These are phyloP conservation scores for Saccharata proteae DNA, from an alignment of 2,329 filamentous ascomycete species.

Conservation along the genomic window DNA sequence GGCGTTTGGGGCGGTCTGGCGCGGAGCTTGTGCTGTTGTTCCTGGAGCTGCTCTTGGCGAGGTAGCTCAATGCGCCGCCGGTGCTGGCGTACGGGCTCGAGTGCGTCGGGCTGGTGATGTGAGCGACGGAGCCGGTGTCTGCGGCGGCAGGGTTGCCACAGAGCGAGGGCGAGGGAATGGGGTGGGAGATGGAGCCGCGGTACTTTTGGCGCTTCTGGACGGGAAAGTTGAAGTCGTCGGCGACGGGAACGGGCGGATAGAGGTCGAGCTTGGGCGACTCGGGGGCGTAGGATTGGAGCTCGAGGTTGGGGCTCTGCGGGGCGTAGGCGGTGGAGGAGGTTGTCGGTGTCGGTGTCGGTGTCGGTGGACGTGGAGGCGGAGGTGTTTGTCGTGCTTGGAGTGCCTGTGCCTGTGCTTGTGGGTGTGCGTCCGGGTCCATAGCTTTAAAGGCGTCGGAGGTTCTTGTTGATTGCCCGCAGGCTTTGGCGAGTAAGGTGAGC, in stretches of 20 bases:
- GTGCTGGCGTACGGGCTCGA: slow-evolving; percentile 10
- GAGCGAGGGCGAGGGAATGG: slow-evolving; percentile 11
- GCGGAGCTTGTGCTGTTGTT: slow-evolving; percentile 1
- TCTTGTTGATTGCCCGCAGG: too few relatives aligned
- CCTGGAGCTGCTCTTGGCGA: slow-evolving; percentile 12
- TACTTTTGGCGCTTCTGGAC: slow-evolving; percentile 22
- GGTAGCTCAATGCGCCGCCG: slow-evolving; percentile 24
- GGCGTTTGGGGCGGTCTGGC: background rate
- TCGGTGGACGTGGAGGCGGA: background rate
- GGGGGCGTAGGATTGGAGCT: slow-evolving; percentile 8
- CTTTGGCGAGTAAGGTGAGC: too few relatives aligned
- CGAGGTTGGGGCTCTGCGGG: slow-evolving; percentile 30
- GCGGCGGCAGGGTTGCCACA: background rate
- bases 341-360: slow-evolving; percentile 9
- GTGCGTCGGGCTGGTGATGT: slow-evolving; percentile 4
- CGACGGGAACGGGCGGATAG: slow-evolving; percentile 34
- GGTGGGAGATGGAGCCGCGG: slow-evolving; percentile 22
- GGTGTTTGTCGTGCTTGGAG: background rate
- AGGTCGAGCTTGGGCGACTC: slow-evolving; percentile 26
- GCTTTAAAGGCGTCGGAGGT: too few relatives aligned
- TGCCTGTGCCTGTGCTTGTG: too few relatives aligned
- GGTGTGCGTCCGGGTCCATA: too few relatives aligned
- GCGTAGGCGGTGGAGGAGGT: slow-evolving; percentile 20
- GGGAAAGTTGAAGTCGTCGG: slow-evolving; percentile 20
- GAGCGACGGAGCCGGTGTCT: slow-evolving; percentile 11